A percentile compares a stretch with the other conserved stretches of the same genome.
phyloP scores from a whole-genome alignment of 805 yeast genomes.

The Metschnikowia orientalis region DNA sequence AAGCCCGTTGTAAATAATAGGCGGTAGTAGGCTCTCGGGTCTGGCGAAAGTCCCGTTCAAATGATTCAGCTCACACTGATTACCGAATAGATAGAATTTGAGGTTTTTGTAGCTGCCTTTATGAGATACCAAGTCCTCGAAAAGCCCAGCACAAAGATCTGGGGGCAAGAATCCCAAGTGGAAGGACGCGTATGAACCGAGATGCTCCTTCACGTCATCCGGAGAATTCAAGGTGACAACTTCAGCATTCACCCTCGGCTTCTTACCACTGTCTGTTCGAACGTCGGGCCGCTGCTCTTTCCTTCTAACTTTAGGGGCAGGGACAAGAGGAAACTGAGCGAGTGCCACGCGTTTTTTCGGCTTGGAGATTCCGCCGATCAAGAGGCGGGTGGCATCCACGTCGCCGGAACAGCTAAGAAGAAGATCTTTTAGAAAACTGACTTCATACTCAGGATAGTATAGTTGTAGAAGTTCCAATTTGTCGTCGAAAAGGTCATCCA shows the following conservation, averaged over 20 bases:
- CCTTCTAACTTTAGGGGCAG: slow-evolving; percentile 1
- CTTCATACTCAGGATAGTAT: slow-evolving; percentile 42
- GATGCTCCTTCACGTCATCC: slow-evolving; percentile 43
- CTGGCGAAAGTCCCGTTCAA: slow-evolving; percentile 25
- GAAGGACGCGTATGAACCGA: slow-evolving; percentile 48
- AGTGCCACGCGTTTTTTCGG: slow-evolving; percentile 16
- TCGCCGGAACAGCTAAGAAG: slow-evolving; percentile 54
- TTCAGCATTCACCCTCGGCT: no score
- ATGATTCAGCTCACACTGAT: slow-evolving; percentile 58
- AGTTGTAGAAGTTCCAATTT: slow-evolving; percentile 34
- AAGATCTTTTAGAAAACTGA: slow-evolving; percentile 44
- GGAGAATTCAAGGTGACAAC: slow-evolving; percentile 46
- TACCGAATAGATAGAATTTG: slow-evolving; percentile 60
- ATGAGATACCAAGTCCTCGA: slow-evolving; percentile 41
- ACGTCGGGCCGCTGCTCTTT: no score
- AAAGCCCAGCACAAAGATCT: slow-evolving; percentile 42
- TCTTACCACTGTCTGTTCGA: no score
- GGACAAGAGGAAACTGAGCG: slow-evolving; percentile 10
- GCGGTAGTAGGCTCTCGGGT: slow-evolving; percentile 16
- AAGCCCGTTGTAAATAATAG: slow-evolving; percentile 41
- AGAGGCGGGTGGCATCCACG: slow-evolving; percentile 33
- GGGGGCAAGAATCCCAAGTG: slow-evolving; percentile 50
- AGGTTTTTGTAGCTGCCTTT: slow-evolving; percentile 36
- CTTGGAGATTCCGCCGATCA: slow-evolving; percentile 33
- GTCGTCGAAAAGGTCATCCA: slow-evolving; percentile 15